Evolutionary conservation across 305 asterid genomes (phyloP).

Genomic region (Coffea humblotiana): DNA sequence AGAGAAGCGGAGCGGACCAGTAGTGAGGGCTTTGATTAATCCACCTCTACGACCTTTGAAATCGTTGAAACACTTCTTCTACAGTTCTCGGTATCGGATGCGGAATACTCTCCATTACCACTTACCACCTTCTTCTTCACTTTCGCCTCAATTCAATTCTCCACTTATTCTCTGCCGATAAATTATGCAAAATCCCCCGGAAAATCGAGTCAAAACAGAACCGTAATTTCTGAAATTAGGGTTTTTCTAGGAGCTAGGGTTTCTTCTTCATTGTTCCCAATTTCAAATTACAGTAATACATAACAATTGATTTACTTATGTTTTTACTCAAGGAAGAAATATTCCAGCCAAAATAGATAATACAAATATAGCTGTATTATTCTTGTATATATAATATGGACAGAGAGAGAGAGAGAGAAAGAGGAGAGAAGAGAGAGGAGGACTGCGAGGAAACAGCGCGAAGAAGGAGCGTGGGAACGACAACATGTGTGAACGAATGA

Average conservation of each 20-base stretch:
- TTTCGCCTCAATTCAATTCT: slow-evolving; percentile 7
- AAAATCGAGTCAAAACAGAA: slow-evolving; percentile 15
- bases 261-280: slow-evolving; percentile 23
- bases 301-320: background rate
- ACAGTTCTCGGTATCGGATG: slow-evolving; percentile 68
- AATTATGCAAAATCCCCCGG: slow-evolving; percentile 4
- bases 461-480: slow-evolving; percentile 8
- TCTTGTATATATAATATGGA: background rate
- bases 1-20: slow-evolving; percentile 35
- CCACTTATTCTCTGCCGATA: slow-evolving; percentile 1
- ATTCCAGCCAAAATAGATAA: background rate
- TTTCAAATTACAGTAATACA: background rate
- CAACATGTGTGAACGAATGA: background rate
- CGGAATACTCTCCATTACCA: slow-evolving; percentile 51
- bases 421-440: background rate
- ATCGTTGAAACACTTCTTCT: slow-evolving; percentile 76
- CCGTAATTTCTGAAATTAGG: slow-evolving; percentile 29
- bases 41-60: slow-evolving; percentile 72
- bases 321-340: background rate
- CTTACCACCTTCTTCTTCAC: slow-evolving; percentile 8
- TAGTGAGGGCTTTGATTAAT: slow-evolving; percentile 77
- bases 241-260: slow-evolving; percentile 38
- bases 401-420: slow-evolving; percentile 9
- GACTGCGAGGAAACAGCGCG: slow-evolving; percentile 17
- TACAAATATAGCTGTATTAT: no score